Evolutionary conservation across 257 asterid species (phyloP).

Genomic region (Orobanche coerulescens): DNA sequence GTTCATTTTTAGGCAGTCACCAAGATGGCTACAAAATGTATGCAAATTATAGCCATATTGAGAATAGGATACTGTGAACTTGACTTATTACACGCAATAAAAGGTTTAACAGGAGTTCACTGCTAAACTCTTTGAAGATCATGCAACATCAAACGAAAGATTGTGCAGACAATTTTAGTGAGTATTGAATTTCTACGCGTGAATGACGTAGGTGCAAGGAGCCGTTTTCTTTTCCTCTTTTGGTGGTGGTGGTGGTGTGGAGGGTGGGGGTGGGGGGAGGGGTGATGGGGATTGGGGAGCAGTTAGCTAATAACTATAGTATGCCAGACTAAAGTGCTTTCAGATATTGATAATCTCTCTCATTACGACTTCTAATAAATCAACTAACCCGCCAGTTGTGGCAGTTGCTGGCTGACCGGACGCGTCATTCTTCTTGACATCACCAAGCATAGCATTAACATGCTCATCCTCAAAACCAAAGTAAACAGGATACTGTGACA

Average conservation of each 20-base stretch:
- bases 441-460: slow-evolving; percentile 54
- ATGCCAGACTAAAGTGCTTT: not conserved
- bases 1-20: not conserved
- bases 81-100: not conserved
- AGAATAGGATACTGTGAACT: not conserved
- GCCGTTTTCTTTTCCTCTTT: not conserved
- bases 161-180: not conserved
- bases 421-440: slow-evolving; percentile 67
- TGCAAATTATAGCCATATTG: not conserved
- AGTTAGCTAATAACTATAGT: not conserved
- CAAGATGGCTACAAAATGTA: not conserved
- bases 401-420: slow-evolving; percentile 84
- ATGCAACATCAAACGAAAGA: not conserved
- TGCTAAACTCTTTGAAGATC: not conserved
- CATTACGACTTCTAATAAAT: slow-evolving; percentile 3
- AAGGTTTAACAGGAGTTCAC: not conserved
- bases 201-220: not conserved
- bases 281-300: not conserved
- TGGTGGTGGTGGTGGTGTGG: not conserved
- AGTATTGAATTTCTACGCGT: not conserved
- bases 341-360: not conserved
- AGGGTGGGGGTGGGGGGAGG: no score
- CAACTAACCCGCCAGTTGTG: slow-evolving; percentile 86
- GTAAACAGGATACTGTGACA: slow-evolving; percentile 81
- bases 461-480: slow-evolving; percentile 66